Evolutionary conservation across 1,139 yeast species (phyloP).

Genomic region (Fermentozyma sake): DNA sequence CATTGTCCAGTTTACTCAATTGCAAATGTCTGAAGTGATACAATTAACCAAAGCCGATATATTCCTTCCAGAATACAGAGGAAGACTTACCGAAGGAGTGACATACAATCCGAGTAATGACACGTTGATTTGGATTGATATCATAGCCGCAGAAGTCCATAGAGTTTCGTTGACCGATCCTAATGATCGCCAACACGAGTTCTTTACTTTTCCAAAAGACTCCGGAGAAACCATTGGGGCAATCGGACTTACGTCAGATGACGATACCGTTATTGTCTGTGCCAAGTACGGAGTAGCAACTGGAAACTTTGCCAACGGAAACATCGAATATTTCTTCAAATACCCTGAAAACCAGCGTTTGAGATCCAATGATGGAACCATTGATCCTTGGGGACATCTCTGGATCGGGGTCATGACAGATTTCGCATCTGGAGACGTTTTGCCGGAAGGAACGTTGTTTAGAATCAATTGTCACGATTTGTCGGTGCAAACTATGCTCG

Average conservation of each 20-base stretch:
- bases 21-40: too few relatives aligned
- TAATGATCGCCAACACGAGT: conserved; percentile 32
- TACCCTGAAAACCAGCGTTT: conserved; percentile 43
- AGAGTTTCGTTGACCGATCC: conserved; percentile 29
- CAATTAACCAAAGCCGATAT: conserved; percentile 18
- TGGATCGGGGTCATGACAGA: conserved; percentile 76
- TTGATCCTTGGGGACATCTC: conserved; percentile 64
- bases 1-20: too few relatives aligned
- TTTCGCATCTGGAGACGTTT: conserved; percentile 34
- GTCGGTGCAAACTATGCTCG: conserved; percentile 27
- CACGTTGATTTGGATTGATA: conserved; percentile 67
- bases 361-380: conserved; percentile 71
- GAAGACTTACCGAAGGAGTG: conserved; percentile 62
- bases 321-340: conserved; percentile 38
- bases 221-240: conserved; percentile 52
- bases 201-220: conserved; percentile 29
- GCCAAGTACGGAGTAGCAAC: conserved; percentile 54
- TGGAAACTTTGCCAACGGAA: conserved; percentile 38
- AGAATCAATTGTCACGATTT: conserved; percentile 34
- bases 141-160: conserved; percentile 54
- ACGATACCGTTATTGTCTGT: conserved; percentile 45
- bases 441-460: conserved; percentile 42
- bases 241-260: conserved; percentile 49
- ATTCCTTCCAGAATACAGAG: conserved; percentile 41
- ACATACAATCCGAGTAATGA: conserved; percentile 56